Conservation (phyloP, 257 asterid species). For the Phtheirospermum japonicum region DNA sequence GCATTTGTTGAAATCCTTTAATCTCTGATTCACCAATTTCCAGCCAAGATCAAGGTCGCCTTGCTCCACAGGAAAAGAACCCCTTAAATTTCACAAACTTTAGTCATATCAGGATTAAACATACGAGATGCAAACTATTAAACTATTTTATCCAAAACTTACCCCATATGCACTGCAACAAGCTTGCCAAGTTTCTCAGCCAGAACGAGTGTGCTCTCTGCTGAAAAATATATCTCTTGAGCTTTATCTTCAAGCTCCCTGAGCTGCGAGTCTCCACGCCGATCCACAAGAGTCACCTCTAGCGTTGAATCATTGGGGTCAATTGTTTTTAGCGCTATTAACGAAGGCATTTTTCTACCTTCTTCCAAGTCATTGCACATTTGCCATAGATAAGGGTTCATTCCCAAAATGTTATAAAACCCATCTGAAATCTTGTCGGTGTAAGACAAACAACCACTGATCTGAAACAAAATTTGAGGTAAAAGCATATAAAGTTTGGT, state of each 20-base stretch:
- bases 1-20: conserved; percentile 65
- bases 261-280: conserved; percentile 74
- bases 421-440: conserved; percentile 83
- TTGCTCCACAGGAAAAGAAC: conserved; percentile 82
- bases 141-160: conserved; percentile 25
- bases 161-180: conserved; percentile 95
- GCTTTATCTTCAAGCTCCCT: conserved; percentile 96
- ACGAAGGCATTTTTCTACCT: conserved; percentile 70
- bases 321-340: conserved; percentile 61
- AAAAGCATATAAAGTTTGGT: background rate
- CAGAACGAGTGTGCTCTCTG: conserved; percentile 61
- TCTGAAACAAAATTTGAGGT: conserved; percentile 40
- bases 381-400: conserved; percentile 86
- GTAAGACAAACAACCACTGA: conserved; percentile 86
- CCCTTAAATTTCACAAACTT: conserved; percentile 58
- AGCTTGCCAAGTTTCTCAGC: conserved; percentile 91
- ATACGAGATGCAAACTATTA: conserved; percentile 13
- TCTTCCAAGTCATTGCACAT: conserved; percentile 85
- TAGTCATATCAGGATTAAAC: conserved; percentile 21
- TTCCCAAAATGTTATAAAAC: conserved; percentile 82
- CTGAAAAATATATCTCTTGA: conserved; percentile 73
- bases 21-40: conserved; percentile 58
- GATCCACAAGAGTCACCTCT: conserved; percentile 85
- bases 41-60: conserved; percentile 79
- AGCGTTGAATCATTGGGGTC: conserved; percentile 61